Evolutionary conservation across 2,329 filamentous ascomycete species (phyloP).

Genomic region (Pyrenophora tritici-repentis): DNA sequence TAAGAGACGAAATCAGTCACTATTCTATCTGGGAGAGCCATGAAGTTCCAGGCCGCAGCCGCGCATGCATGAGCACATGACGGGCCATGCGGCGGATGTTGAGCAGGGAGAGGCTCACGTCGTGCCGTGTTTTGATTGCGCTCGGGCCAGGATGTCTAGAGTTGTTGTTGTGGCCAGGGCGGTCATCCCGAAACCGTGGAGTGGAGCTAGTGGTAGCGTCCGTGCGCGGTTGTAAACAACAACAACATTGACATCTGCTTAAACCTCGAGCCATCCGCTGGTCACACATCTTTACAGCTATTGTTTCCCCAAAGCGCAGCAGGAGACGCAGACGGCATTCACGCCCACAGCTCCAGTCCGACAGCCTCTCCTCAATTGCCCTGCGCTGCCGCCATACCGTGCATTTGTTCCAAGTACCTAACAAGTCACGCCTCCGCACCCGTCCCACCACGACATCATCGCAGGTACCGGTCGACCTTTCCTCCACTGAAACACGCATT

Average conservation of each 20-base stretch:
- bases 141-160: conserved; percentile 25
- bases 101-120: conserved; percentile 15
- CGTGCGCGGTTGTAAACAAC: conserved; percentile 27
- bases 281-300: conserved; percentile 46
- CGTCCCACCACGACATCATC: conserved; percentile 11
- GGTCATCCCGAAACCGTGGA: conserved; percentile 30
- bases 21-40: background rate
- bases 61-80: conserved; percentile 7
- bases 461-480: conserved; percentile 16
- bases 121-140: conserved; percentile 20
- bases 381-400: conserved; percentile 18
- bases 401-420: conserved; percentile 28
- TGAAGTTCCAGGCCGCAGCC: background rate
- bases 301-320: conserved; percentile 33
- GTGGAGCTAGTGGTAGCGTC: conserved; percentile 20
- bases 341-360: conserved; percentile 25
- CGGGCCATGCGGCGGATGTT: conserved; percentile 3
- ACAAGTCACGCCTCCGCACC: conserved; percentile 10
- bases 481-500: conserved; percentile 11
- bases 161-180: conserved; percentile 34
- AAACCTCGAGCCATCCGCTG: conserved; percentile 35
- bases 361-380: conserved; percentile 16
- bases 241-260: conserved; percentile 34
- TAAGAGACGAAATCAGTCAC: conserved; percentile 7
- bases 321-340: conserved; percentile 25